Evolutionary conservation across 192 early-diverging fungal species (phyloP), one percentile per base, ranked within the genome.

Genomic region (Linnemannia schmuckeri): DNA sequence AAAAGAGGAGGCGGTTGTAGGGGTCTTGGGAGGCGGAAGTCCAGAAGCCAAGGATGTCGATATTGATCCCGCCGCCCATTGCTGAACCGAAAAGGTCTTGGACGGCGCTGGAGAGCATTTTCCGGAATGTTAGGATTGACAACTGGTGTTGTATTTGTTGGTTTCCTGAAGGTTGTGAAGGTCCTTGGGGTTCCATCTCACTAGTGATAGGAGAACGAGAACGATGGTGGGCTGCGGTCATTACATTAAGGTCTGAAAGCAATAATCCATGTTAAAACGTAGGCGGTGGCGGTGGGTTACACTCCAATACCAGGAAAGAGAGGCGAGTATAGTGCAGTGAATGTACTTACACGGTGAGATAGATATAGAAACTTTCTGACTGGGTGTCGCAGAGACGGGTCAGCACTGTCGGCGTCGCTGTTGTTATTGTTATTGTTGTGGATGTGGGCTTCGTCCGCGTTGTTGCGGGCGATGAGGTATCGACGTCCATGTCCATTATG

Each of bases 31-130:
- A 22, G 27, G 68, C 27, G 35, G 81, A 72, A 10, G 85, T 87
- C 85, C 85, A 87, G 42, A 72, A 87, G 22, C 76, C 85, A 17
- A 87, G 76, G 57, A 87, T 87, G 52, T 87, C 85, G 40, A 87
- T 81, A 68, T 81, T 81, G 75, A 87, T 87, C 4, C 85, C 85
- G 44, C 85, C 85, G 13, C 85, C 85, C 79, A 87, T 81, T 7
- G 79, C 52, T n/a, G 70, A 17, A 4, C 85, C 85, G 75, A 87
- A 87, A 20, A 87, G 76, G 35, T 87, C 85, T 52, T 87, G 79
- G 0, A 78, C 10, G 9, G 85, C 85, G 40, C 72, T 78, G 61
- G 85, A 74, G 46, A 87, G 72, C 85, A 87, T 87, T 37, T 72
- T 79, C 5, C 85, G 75, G 85, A 87, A 75, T 9, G 76, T 87